phyloP scores from a whole-genome alignment of 441 rosid species.

The Rhodomyrtus psidioides region DNA sequence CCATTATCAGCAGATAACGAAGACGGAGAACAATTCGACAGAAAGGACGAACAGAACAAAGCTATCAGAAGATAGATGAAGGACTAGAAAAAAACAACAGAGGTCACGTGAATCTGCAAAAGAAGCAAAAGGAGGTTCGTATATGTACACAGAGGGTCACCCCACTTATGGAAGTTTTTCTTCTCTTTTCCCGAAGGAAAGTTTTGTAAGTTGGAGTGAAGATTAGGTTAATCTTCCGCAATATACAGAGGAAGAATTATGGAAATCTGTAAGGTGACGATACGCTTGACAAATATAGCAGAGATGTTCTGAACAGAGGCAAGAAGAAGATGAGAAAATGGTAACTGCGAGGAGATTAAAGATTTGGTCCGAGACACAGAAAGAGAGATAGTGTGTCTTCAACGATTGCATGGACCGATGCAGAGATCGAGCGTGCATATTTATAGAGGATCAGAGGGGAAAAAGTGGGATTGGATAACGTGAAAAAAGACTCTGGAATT shows the following conservation, averaged over 20 bases:
- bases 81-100: not conserved
- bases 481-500: not conserved
- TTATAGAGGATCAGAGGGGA: not conserved
- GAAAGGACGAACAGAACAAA: not conserved
- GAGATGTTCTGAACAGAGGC: not conserved
- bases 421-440: not conserved
- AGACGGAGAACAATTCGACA: not conserved
- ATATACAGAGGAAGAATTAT: not conserved
- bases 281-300: not conserved
- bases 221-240: not conserved
- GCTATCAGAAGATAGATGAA: not conserved
- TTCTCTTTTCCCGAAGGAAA: not conserved
- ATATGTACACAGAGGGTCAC: not conserved
- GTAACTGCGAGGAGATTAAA: not conserved
- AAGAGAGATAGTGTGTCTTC: not conserved
- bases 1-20: conserved; percentile 25
- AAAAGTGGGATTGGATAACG: not conserved
- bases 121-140: not conserved
- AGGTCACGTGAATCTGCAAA: not conserved
- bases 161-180: not conserved
- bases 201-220: not conserved
- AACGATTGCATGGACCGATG: not conserved
- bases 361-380: not conserved
- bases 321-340: not conserved
- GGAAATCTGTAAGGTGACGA: not conserved